phyloP scores from a whole-genome alignment of 1,139 yeast species.

The Sugiyamaella neomexicana region DNA sequence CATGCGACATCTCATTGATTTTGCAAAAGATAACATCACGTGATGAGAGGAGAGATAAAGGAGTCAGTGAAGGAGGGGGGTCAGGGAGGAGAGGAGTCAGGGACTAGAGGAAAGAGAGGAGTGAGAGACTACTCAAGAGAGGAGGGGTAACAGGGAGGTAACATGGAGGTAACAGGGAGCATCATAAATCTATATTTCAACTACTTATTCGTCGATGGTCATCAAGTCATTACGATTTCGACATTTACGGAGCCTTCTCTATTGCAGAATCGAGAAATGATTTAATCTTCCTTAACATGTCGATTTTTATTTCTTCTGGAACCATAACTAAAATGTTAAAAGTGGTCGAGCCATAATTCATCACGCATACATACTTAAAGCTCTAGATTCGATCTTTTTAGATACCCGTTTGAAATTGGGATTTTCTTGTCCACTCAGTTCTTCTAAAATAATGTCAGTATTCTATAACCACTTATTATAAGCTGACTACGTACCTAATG shows the following conservation, averaged over 20 bases:
- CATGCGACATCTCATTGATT: background rate
- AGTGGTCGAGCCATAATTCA: background rate
- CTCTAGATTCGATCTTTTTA: constrained; percentile 59
- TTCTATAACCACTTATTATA: background rate
- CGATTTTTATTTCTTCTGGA: constrained; percentile 63
- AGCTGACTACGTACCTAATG: constrained; percentile 42
- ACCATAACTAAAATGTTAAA: constrained; percentile 48
- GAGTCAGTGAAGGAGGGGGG: too few species aligned
- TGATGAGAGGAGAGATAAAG: too few species aligned
- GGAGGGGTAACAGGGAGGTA: too few species aligned
- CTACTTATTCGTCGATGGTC: background rate
- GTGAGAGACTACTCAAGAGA: too few species aligned
- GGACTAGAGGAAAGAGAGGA: too few species aligned
- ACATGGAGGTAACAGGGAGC: too few species aligned
- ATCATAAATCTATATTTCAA: too few species aligned
- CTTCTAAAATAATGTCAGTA: constrained; percentile 32
- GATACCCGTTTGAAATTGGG: constrained; percentile 58
- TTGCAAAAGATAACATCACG: background rate
- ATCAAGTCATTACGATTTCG: background rate
- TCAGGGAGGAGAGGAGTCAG: too few species aligned
- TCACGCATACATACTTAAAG: constrained; percentile 49
- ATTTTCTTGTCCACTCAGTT: constrained; percentile 43
- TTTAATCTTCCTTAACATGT: constrained; percentile 57
- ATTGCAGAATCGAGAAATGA: constrained; percentile 54
- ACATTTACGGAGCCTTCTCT: constrained; percentile 31